Base-by-base conservation (phyloP, 345 rosid species). In the Clausena lansium region DNA sequence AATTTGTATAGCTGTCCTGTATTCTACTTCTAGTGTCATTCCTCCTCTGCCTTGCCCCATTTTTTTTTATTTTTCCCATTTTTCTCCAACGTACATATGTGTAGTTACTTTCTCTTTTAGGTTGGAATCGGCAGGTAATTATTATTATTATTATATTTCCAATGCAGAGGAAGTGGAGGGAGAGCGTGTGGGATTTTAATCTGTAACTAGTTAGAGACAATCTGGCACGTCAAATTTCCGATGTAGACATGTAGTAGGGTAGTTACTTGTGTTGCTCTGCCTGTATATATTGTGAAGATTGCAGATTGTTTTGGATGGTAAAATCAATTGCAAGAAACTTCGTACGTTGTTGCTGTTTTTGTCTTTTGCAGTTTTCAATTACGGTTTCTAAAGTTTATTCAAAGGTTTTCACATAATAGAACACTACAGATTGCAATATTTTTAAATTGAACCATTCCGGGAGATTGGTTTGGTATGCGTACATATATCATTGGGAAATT, bases 1-100 rank as follows among this genome's bases (percentile, higher is more conserved):
- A 10, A 64, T 78, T 78, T 82, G 80, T 81, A 67, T 71, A 82
- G 80, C 28, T 35, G 11, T 22, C 63, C 4, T 7, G 35, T 32
- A 7, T 66, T 32, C 20, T 10, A 19, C 7, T 66, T 32, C 20
- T 10, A 13, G 45, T 19, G 17, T 22, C 62, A 10, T 35, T 67
- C 19, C 30, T 17, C 15, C 33, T 8, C 9, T 76, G 52, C 25
- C 38, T 68, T 14, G 35, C 25, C 71, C 1, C 9, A 2, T 41
- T 33, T 33, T 13, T 15, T 63, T 75, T 65, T 15, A 14, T 32
- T n/a, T 22, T 32, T 50, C 45, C 50, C 6, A 10, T 32, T 50
- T 64, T 63, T 64, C 3, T 10, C 9, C 50, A 0, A n/a, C 1
- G 78, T 76, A 76, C n/a, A 65, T 50, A 11, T 25, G 24, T 14